Percentiles rank a stretch among this genome's conserved stretches.
phyloP scores from a whole-genome alignment of 2,329 filamentous ascomycete genomes.

The Cucurbitaria berberidis region DNA sequence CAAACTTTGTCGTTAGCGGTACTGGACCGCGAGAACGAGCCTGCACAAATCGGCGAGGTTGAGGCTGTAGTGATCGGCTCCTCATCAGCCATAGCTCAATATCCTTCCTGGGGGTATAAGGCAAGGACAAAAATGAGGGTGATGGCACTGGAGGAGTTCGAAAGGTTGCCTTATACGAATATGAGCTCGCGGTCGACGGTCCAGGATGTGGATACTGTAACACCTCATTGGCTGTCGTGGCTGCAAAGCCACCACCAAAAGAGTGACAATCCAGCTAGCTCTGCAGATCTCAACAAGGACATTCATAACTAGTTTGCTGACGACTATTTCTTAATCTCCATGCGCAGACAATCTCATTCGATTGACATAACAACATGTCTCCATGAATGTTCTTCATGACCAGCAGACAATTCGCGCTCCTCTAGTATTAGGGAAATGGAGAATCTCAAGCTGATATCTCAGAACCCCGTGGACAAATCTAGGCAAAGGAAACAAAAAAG shows the following conservation, averaged over 20 bases:
- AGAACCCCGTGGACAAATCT: too few species aligned
- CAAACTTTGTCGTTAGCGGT: constrained; percentile 8
- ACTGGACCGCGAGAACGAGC: constrained; percentile 12
- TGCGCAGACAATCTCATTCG: too few species aligned
- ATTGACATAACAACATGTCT: too few species aligned
- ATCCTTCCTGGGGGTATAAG: constrained; percentile 5
- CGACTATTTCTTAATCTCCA: too few species aligned
- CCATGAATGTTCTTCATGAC: too few species aligned
- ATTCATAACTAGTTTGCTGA: too few species aligned
- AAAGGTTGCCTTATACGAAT: constrained; percentile 6
- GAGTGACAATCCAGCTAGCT: background rate
- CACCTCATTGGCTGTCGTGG: constrained; percentile 1
- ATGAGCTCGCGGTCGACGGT: background rate
- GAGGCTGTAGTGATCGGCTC: constrained; percentile 11
- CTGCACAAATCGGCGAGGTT: constrained; percentile 10
- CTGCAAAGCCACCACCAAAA: constrained; percentile 5
- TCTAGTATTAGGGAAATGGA: too few species aligned
- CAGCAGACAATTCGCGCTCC: too few species aligned
- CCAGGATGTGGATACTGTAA: constrained; percentile 13
- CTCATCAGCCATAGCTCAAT: constrained; percentile 12
- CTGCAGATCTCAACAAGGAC: background rate
- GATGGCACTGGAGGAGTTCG: constrained; percentile 1
- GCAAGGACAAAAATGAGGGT: background rate
- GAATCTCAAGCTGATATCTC: too few species aligned
- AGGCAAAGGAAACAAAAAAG: too few species aligned